Evolutionary conservation across 2,329 filamentous ascomycete genomes (phyloP), one percentile per base, ranked within the genome.

Genomic region (Ascochyta koolunga): DNA sequence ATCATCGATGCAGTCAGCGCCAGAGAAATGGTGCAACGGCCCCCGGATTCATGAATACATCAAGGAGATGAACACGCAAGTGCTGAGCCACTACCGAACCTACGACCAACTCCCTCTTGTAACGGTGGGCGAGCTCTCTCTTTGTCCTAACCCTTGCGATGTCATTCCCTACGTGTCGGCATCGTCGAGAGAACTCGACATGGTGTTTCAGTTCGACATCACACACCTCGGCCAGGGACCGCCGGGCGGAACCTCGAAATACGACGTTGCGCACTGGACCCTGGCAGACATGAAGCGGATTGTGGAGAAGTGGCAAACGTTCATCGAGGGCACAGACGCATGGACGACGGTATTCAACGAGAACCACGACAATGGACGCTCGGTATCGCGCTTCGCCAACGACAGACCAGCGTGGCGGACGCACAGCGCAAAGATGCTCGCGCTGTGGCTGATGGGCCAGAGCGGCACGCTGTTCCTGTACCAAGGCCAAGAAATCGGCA

Each of bases 321-420:
- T 79, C 13, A 80, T 84, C 75, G 72, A 78, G 25, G 77, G 78
- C 19, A 74, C 69, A 1, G 76, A 80, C 42, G 79, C 77, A 6
- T 83, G 81, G 80, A 82, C 82, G 0, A 85, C 84, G 0, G 77
- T 81, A 0, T 89, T 87, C 64, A 77, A 83, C 49, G 86, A 88
- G 64, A 88, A 88, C 61, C 86, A 88, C 67, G 86, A 88, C 65
- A 80, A 85, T 52, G 79, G 80, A 2, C 78, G 86, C 1, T 82
- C 80, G 2, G 73, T 87, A 5, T 82, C 81, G 2, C 79, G 84
- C 2, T 83, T 80, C 53, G 78, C 76, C 0, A 77, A 76, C 13
- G 80, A 83, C 46, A 73, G 79, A 10, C 77, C 77, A 0, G 70
- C 76, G 37, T 73, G 76, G 62, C 77, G 81, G 21, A 75, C 66